These are phyloP conservation scores for Boletales sp. DNA, from an alignment of 768 basidiomycete species.

Conservation along the genomic window DNA sequence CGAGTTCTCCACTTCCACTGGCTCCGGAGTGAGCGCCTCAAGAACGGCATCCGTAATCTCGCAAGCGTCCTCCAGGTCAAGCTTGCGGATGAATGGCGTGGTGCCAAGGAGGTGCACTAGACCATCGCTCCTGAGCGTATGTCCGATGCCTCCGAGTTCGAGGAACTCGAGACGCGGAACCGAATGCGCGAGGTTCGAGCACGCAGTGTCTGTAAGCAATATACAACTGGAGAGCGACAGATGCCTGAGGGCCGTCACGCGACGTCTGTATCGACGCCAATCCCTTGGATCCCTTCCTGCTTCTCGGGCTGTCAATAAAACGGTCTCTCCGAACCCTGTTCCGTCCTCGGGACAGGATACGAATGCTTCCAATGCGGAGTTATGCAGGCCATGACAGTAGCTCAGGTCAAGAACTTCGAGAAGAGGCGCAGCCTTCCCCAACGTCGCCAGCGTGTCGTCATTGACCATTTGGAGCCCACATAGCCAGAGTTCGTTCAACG, in stretches of 20 bases:
- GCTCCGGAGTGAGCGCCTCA: constrained; percentile 53
- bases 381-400: constrained; percentile 66
- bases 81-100: constrained; percentile 63
- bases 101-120: constrained; percentile 66
- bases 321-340: constrained; percentile 32
- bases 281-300: constrained; percentile 60
- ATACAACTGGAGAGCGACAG: constrained; percentile 68
- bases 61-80: constrained; percentile 85
- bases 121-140: constrained; percentile 68
- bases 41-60: constrained; percentile 75
- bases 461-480: constrained; percentile 62
- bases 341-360: constrained; percentile 46
- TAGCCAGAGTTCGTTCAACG: constrained; percentile 60
- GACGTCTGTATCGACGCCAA: constrained; percentile 45
- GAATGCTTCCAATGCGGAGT: constrained; percentile 72
- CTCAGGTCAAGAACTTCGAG: constrained; percentile 82
- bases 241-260: constrained; percentile 69
- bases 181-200: constrained; percentile 65
- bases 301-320: constrained; percentile 58
- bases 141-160: constrained; percentile 75
- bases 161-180: constrained; percentile 73
- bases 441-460: constrained; percentile 57
- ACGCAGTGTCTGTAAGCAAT: constrained; percentile 70
- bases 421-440: constrained; percentile 66
- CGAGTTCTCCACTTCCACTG: constrained; percentile 4